phyloP scores from a whole-genome alignment of 1,284 basidiomycete genomes.

The Microstroma glucosiphilum region DNA sequence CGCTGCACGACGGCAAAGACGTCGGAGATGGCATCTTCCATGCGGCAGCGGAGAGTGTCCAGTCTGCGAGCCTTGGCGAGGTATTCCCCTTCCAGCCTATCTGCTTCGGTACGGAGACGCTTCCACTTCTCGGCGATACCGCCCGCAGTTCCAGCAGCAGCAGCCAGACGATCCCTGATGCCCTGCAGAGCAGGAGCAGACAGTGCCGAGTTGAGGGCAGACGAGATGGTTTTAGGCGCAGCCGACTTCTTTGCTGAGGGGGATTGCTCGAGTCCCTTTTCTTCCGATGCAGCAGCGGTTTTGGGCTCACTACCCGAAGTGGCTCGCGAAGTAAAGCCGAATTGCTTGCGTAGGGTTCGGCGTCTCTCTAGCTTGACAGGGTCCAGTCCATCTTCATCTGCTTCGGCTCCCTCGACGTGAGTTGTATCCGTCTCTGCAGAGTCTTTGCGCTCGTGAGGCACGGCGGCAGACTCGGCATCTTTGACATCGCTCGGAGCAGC shows the following conservation, averaged over 20 bases:
- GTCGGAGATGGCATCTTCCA: constrained; percentile 42
- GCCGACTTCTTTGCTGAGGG: not conserved
- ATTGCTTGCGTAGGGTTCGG: constrained; percentile 47
- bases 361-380: constrained; percentile 38
- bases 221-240: constrained; percentile 5
- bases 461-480: not conserved
- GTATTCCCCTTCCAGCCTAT: constrained; percentile 38
- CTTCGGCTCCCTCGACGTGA: not conserved
- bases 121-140: constrained; percentile 4
- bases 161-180: not conserved
- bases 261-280: constrained; percentile 16
- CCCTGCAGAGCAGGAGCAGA: constrained; percentile 14
- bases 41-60: constrained; percentile 33
- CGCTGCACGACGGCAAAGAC: constrained; percentile 36
- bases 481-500: not conserved
- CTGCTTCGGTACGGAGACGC: constrained; percentile 40
- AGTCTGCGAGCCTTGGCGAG: constrained; percentile 32
- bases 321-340: constrained; percentile 36
- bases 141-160: not conserved
- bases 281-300: constrained; percentile 17
- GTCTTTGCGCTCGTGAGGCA: not conserved
- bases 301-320: constrained; percentile 15
- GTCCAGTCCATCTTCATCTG: constrained; percentile 16
- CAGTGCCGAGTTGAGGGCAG: constrained; percentile 33
- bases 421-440: not conserved